These are phyloP conservation scores for Aspergillus leporis DNA, from an alignment of 495 filamentous ascomycete genomes.

Conservation along the genomic window DNA sequence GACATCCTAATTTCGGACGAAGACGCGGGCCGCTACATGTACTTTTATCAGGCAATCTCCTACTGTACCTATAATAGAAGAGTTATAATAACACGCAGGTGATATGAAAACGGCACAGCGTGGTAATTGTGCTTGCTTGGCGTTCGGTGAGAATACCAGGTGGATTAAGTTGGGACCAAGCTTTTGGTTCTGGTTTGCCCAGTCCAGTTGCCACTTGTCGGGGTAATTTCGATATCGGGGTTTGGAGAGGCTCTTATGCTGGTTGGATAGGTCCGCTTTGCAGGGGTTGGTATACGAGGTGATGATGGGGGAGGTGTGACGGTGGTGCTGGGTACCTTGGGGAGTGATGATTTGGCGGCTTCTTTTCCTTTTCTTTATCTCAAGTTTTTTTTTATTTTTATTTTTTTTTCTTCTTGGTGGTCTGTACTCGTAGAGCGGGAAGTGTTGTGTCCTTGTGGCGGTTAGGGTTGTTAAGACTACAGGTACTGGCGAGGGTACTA, in stretches of 20 bases:
- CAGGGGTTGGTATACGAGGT: too few species aligned
- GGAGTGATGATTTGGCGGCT: neutral
- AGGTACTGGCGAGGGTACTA: neutral
- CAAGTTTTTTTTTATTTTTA: neutral
- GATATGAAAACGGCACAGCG: too few species aligned
- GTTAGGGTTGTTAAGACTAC: neutral
- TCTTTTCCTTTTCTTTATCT: neutral
- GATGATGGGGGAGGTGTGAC: too few species aligned
- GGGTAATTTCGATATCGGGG: neutral
- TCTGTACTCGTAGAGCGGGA: too few species aligned
- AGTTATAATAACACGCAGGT: neutral
- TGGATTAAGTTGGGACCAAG: neutral
- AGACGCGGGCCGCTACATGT: too few species aligned
- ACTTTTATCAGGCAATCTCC: neutral
- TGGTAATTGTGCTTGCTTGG: neutral
- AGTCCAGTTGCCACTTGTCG: neutral
- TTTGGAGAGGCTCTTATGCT: too few species aligned
- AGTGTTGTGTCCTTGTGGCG: neutral
- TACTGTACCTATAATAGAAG: neutral
- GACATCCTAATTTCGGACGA: too few species aligned
- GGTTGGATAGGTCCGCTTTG: too few species aligned
- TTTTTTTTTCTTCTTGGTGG: neutral
- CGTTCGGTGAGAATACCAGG: neutral
- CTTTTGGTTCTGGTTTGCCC: neutral
- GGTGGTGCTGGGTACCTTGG: too few species aligned